Base-by-base conservation (phyloP, 768 basidiomycete genomes). In the Boletus rufocinnamomeus region DNA sequence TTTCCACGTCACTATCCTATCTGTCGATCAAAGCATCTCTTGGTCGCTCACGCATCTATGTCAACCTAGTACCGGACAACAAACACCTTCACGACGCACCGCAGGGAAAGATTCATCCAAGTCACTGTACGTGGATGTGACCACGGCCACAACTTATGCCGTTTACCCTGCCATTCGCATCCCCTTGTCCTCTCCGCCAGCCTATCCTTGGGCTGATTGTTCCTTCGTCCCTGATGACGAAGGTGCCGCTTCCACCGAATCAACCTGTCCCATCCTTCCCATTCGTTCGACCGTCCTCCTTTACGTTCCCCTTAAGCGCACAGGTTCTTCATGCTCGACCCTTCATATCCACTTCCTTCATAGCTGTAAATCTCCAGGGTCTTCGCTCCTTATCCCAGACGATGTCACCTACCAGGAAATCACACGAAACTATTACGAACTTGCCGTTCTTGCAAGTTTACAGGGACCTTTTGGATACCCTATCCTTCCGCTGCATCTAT, bases 401-500 rank as follows among this genome's bases (percentile, higher is more conserved):
- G 66, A 70, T n/a, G 67, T 69, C 53, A 73, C 70, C 50, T 67
- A 73, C 59, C 66, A 73, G 27, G 90, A 91, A 54, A 80, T 93
- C 65, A 82, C 87, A 19, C 77, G 73, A 45, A 92, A 84, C 66
- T 92, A 81, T 66, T 79, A 89, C 64, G 87, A 88, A 58, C 80
- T 94, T 19, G 77, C 84, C 2, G 79, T 90, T 30, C 81, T 93
- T 11, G 80, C 84, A 50, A 65, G 61, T 41, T 50, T 71, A 35
- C 73, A 73, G 69, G 77, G 76, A 59, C 74, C 83, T 48, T 77
- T 74, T 30, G 78, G 75, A 53, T 79, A 83, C 64, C 77, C 83
- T 11, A 74, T 77, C 40, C 70, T 93, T 52, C 91, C 91, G 14
- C 84, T 88, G 67, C 91, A 93, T 66, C 77, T 93, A 37, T 86